Evolutionary conservation across 768 basidiomycete genomes (phyloP).

Genomic region (Tricholomella constricta): DNA sequence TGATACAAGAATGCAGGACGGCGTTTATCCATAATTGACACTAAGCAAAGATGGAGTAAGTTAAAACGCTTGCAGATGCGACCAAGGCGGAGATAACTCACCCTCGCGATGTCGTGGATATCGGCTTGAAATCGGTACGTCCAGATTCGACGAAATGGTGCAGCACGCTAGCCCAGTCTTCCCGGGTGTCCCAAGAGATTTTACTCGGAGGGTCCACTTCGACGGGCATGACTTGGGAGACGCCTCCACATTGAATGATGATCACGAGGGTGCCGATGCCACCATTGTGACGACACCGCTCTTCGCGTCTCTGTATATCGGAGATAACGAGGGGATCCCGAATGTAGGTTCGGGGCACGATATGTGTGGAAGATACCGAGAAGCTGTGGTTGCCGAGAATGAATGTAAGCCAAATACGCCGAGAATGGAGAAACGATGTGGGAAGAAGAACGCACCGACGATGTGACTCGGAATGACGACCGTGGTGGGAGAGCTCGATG

Average conservation of each 20-base stretch:
- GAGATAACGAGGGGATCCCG: slow-evolving; percentile 74
- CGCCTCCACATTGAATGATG: slow-evolving; percentile 72
- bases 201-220: slow-evolving; percentile 79
- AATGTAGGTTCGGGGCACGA: slow-evolving; percentile 72
- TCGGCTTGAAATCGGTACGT: slow-evolving; percentile 79
- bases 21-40: slow-evolving; percentile 43
- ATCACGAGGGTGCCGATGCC: slow-evolving; percentile 78
- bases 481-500: slow-evolving; percentile 63
- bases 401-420: slow-evolving; percentile 5
- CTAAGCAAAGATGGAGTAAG: slow-evolving; percentile 25
- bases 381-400: slow-evolving; percentile 48
- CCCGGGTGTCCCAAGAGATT: slow-evolving; percentile 74
- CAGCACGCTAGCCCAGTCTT: slow-evolving; percentile 73
- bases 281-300: slow-evolving; percentile 72
- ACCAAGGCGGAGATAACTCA: slow-evolving; percentile 36
- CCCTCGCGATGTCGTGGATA: slow-evolving; percentile 76
- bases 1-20: slow-evolving; percentile 3
- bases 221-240: slow-evolving; percentile 85
- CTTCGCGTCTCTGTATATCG: slow-evolving; percentile 79
- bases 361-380: slow-evolving; percentile 64
- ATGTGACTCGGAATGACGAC: slow-evolving; percentile 53
- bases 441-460: slow-evolving; percentile 60
- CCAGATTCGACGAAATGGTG: slow-evolving; percentile 72
- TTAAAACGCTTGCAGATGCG: slow-evolving; percentile 9
- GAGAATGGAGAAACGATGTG: slow-evolving; percentile 16